These are phyloP conservation scores for Cupressus sempervirens DNA, from an alignment of 75 land plant genomes.

Conservation along the genomic window DNA sequence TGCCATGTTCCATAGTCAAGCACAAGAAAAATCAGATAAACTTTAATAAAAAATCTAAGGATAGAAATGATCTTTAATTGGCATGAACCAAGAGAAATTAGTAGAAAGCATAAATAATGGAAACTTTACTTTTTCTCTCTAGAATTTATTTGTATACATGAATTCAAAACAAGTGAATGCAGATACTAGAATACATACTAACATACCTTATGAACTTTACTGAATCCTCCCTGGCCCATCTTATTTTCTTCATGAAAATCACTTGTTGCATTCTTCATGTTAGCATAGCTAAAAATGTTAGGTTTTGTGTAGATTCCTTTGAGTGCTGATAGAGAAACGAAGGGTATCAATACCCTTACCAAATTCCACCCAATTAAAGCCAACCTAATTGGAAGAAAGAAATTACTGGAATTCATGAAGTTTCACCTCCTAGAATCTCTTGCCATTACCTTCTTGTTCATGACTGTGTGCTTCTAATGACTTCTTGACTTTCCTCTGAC, in stretches of 20 bases:
- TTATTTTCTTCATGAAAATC: constrained; percentile 19
- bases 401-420: not conserved
- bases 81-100: not conserved
- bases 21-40: not conserved
- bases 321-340: constrained; percentile 21
- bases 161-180: not conserved
- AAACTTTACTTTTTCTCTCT: not conserved
- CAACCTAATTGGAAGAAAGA: not conserved
- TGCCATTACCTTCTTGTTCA: constrained; percentile 30
- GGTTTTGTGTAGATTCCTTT: constrained; percentile 23
- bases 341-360: not conserved
- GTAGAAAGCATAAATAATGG: no score
- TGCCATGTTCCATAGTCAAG: constrained; percentile 11
- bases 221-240: constrained; percentile 22
- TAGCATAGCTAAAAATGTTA: constrained; percentile 35
- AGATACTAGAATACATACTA: not conserved
- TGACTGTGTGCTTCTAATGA: no score
- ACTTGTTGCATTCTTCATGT: constrained; percentile 20
- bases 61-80: not conserved
- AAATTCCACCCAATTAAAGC: not conserved
- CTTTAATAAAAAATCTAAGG: no score
- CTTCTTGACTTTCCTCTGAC: constrained; percentile 12
- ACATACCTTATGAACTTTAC: constrained; percentile 28
- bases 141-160: no score
- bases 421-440: not conserved